Evolutionary conservation across 768 basidiomycete species (phyloP).

Genomic region (Podaxis sp.): DNA sequence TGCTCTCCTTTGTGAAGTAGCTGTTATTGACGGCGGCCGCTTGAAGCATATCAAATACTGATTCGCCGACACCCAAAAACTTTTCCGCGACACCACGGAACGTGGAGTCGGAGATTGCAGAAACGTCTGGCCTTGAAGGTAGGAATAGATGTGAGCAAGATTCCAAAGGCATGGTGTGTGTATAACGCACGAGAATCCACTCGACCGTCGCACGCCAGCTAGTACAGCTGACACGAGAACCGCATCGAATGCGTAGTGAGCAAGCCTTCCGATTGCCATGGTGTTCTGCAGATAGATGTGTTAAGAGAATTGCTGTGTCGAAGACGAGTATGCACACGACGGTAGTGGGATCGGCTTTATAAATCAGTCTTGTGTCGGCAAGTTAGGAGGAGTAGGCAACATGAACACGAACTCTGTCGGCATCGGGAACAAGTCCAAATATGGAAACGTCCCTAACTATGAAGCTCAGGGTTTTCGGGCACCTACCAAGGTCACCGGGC

Average conservation of each 20-base stretch:
- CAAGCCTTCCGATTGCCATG: constrained; percentile 69
- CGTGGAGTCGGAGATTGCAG: constrained; percentile 73
- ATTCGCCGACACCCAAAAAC: constrained; percentile 86
- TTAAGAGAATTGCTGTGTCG: background rate
- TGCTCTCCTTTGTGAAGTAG: constrained; percentile 69
- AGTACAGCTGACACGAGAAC: constrained; percentile 84
- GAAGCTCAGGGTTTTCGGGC: too few relatives aligned
- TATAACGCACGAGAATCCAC: constrained; percentile 79
- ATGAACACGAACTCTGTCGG: background rate
- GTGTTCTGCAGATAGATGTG: constrained; percentile 8
- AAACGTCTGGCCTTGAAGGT: constrained; percentile 57
- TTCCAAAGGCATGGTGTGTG: background rate
- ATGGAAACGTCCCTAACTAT: background rate
- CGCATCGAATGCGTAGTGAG: constrained; percentile 84
- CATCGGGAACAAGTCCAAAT: background rate
- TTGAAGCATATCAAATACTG: constrained; percentile 82
- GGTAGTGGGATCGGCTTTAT: background rate
- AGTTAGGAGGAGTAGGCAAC: background rate
- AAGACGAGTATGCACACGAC: too few relatives aligned
- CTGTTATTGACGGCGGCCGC: constrained; percentile 82
- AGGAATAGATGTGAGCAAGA: constrained; percentile 9
- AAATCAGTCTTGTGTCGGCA: too few relatives aligned
- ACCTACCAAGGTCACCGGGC: too few relatives aligned
- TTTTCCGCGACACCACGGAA: constrained; percentile 73
- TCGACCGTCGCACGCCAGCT: constrained; percentile 88